Evolutionary conservation across 2,329 filamentous ascomycete genomes (phyloP).

Genomic region (Aspergillus niger): DNA sequence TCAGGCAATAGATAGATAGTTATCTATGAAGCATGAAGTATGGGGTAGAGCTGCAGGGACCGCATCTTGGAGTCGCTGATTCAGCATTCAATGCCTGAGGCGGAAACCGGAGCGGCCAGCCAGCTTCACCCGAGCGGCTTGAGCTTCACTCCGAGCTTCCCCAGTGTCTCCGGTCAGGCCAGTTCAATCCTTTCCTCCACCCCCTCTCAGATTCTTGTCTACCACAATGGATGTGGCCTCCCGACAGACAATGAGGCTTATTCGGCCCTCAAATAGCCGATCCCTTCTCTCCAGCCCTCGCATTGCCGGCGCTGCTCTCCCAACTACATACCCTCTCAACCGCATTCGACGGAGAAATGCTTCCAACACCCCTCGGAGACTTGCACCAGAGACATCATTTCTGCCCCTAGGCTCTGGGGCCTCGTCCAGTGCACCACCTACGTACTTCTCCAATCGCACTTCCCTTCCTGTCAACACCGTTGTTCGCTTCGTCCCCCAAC

Average conservation of each 20-base stretch:
- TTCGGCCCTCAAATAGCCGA: constrained; percentile 29
- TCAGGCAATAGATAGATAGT: background rate
- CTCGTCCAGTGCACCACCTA: constrained; percentile 50
- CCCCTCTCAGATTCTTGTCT: background rate
- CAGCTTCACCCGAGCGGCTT: constrained; percentile 19
- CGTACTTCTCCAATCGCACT: constrained; percentile 72
- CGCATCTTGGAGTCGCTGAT: background rate
- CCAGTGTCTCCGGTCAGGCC: constrained; percentile 11
- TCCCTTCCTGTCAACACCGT: constrained; percentile 88
- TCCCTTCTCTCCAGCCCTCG: constrained; percentile 27
- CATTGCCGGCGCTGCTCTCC: constrained; percentile 23
- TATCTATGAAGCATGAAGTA: background rate
- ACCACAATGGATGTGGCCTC: constrained; percentile 41
- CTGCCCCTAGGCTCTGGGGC: constrained; percentile 29
- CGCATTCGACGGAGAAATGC: constrained; percentile 32
- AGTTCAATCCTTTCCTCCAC: constrained; percentile 2
- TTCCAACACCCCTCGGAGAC: constrained; percentile 31
- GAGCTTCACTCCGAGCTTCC: constrained; percentile 19
- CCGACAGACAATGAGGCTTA: constrained; percentile 37
- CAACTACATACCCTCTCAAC: constrained; percentile 25
- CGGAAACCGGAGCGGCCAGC: constrained; percentile 18
- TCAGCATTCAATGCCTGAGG: constrained; percentile 30
- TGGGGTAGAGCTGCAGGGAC: background rate
- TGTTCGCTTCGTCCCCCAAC: constrained; percentile 96
- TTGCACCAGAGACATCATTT: constrained; percentile 38